A percentile compares a stretch with the other conserved stretches of the same genome.
Evolutionary conservation across 2,329 filamentous ascomycete genomes (phyloP).

Genomic region (Sporothrix inflata): DNA sequence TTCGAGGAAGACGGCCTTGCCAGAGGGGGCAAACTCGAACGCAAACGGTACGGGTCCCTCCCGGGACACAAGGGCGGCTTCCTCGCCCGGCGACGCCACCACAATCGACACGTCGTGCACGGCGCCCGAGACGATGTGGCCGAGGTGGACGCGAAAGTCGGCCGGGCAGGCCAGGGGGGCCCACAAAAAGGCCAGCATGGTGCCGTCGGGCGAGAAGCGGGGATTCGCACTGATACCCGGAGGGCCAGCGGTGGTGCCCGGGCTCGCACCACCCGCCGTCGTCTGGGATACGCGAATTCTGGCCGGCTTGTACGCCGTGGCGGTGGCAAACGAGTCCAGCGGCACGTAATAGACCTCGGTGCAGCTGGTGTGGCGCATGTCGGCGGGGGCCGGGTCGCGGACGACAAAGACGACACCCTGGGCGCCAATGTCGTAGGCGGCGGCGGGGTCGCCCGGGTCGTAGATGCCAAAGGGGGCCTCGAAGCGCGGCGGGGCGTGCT

Average conservation of each 20-base stretch:
- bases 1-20: conserved; percentile 42
- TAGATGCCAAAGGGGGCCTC: conserved; percentile 41
- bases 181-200: conserved; percentile 44
- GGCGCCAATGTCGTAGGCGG: conserved; percentile 42
- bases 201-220: conserved; percentile 45
- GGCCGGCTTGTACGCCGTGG: conserved; percentile 34
- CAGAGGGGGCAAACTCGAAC: conserved; percentile 44
- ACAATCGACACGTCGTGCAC: conserved; percentile 40
- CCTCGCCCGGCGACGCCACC: conserved; percentile 29
- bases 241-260: not conserved
- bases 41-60: conserved; percentile 34
- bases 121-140: conserved; percentile 38
- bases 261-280: not conserved
- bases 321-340: conserved; percentile 40
- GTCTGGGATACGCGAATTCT: conserved; percentile 12
- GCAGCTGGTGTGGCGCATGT: conserved; percentile 31
- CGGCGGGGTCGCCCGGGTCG: conserved; percentile 34
- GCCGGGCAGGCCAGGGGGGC: conserved; percentile 35
- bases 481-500: conserved; percentile 36
- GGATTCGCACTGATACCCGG: conserved; percentile 36
- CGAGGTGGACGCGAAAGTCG: conserved; percentile 41
- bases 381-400: conserved; percentile 31
- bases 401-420: conserved; percentile 44
- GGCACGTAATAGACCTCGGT: conserved; percentile 42
- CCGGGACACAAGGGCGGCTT: not conserved